phyloP scores from a whole-genome alignment of 169 alveolate genomes.

The Plasmodium cynomolgi region DNA sequence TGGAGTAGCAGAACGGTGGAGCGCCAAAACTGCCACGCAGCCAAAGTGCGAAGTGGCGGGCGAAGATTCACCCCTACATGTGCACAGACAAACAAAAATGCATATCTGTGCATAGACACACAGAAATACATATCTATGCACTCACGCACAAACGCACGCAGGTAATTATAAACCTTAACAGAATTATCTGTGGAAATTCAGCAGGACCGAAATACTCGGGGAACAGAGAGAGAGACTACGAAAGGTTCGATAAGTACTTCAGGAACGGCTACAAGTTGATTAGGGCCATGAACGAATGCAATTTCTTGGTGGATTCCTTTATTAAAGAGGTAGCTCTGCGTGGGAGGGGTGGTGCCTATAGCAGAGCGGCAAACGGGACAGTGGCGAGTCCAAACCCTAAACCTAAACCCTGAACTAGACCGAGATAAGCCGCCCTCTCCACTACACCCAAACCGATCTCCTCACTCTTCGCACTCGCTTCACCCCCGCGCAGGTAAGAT shows the following conservation, averaged over 20 bases:
- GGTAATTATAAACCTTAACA: slow-evolving; percentile 28
- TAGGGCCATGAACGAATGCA: slow-evolving; percentile 40
- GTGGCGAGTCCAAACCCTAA: too few species aligned
- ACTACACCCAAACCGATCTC: too few species aligned
- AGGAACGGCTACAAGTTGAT: slow-evolving; percentile 8
- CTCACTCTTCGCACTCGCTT: slow-evolving; percentile 19
- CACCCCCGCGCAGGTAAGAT: slow-evolving; percentile 67
- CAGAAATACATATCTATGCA: too few species aligned
- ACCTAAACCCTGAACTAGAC: too few species aligned
- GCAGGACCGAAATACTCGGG: neutral
- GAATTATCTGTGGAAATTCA: neutral
- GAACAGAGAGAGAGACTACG: neutral
- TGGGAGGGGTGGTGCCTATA: too few species aligned
- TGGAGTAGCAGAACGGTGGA: too few species aligned
- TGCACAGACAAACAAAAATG: neutral
- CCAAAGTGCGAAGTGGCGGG: too few species aligned
- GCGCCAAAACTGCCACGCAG: too few species aligned
- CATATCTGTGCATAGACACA: neutral
- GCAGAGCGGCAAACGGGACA: too few species aligned
- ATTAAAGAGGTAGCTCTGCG: slow-evolving; percentile 15
- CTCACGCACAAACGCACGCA: too few species aligned
- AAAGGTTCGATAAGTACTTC: neutral
- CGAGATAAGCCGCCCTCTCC: too few species aligned
- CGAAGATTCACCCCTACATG: too few species aligned
- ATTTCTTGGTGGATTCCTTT: neutral